Evolutionary conservation across 768 basidiomycete genomes (phyloP).

Genomic region (Lepiota venenata): DNA sequence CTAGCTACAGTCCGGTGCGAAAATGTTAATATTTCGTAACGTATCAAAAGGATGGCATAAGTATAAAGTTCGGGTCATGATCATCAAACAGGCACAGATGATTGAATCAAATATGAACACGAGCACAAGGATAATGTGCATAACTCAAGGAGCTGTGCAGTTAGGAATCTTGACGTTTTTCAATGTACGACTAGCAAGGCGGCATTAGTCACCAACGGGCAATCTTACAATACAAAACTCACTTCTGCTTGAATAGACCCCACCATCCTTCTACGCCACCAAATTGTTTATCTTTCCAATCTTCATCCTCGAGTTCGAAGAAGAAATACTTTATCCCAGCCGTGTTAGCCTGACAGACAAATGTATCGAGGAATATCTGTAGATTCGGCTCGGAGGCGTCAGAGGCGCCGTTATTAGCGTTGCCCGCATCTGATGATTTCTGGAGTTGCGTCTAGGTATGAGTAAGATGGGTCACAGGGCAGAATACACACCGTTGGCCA

Average conservation of each 20-base stretch:
- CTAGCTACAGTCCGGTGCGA: neutral
- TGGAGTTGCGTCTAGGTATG: conserved; percentile 19
- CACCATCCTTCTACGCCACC: conserved; percentile 77
- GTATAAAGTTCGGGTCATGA: too few relatives aligned
- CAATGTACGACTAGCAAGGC: conserved; percentile 52
- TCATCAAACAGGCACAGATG: too few relatives aligned
- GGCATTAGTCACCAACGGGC: neutral
- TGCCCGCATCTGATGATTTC: conserved; percentile 56
- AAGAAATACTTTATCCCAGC: conserved; percentile 88
- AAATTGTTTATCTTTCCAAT: conserved; percentile 72
- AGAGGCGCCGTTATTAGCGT: conserved; percentile 67
- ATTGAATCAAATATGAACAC: neutral
- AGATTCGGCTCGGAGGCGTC: conserved; percentile 57
- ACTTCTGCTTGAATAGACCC: conserved; percentile 44
- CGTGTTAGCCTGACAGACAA: conserved; percentile 81
- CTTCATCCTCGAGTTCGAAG: conserved; percentile 81
- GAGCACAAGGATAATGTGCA: neutral
- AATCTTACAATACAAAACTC: conserved; percentile 12
- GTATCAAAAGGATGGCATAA: too few relatives aligned
- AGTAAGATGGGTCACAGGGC: neutral
- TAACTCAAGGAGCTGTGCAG: conserved; percentile 41
- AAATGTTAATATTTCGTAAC: too few relatives aligned
- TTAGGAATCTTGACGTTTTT: conserved; percentile 68
- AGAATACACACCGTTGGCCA: conserved; percentile 60
- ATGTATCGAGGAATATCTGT: conserved; percentile 83